Evolutionary conservation across 805 yeast genomes (phyloP).

Genomic region (Tetrapisispora taiwanensis): DNA sequence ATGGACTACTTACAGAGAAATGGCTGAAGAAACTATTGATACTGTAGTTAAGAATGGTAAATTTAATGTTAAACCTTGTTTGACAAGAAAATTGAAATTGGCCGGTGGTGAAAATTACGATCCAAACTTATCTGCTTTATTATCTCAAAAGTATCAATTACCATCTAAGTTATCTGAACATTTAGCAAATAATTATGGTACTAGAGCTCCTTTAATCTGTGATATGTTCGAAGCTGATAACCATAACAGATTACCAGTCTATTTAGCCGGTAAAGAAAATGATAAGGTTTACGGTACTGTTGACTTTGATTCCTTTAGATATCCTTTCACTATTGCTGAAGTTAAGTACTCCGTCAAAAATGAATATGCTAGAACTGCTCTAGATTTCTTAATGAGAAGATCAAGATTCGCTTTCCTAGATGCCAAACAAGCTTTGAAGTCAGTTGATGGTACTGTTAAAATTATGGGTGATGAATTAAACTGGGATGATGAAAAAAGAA

Average conservation of each 20-base stretch:
- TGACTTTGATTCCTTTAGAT: conserved; percentile 39
- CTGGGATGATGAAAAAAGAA: conserved; percentile 57
- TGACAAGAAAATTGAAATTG: conserved; percentile 40
- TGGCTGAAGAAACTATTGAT: conserved; percentile 91
- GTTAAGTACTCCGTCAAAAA: conserved; percentile 67
- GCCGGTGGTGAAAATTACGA: conserved; percentile 79
- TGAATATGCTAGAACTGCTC: conserved; percentile 81
- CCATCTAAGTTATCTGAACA: conserved; percentile 71
- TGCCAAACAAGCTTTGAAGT: conserved; percentile 68
- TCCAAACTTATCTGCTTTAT: conserved; percentile 60
- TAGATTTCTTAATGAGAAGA: conserved; percentile 88
- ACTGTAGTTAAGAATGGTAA: conserved; percentile 45
- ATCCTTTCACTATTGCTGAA: conserved; percentile 88
- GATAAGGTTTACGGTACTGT: conserved; percentile 12
- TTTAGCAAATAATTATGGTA: conserved; percentile 79
- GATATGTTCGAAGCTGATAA: conserved; percentile 42
- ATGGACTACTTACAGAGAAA: conserved; percentile 97
- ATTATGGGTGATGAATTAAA: conserved; percentile 70
- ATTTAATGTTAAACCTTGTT: conserved; percentile 34
- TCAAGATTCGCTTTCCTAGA: conserved; percentile 87
- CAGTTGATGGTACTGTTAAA: conserved; percentile 77
- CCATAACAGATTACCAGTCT: conserved; percentile 52
- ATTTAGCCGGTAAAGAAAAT: conserved; percentile 39
- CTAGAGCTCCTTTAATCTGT: conserved; percentile 72
- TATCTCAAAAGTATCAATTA: conserved; percentile 67